Base-by-base conservation (phyloP, 1,284 basidiomycete species). In the Tilletiaria anomala region DNA sequence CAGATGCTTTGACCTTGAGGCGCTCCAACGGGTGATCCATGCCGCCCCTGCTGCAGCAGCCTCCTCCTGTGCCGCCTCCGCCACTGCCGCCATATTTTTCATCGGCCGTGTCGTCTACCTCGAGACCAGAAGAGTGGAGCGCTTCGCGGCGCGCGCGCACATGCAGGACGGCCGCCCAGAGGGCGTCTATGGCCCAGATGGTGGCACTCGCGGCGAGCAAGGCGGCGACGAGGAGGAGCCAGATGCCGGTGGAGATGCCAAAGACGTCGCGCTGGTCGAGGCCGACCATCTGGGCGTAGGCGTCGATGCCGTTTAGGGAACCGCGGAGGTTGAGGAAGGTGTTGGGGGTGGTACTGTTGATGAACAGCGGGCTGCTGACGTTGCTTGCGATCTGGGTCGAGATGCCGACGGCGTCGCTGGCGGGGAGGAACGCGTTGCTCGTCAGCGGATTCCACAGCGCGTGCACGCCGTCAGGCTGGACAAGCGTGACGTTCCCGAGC, bases 231-330 rank as follows among this genome's bases (percentile, higher is more conserved):
- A 94, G 79, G 37, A 76, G 73, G 34, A 91, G 73, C 72, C 91
- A 94, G 41, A 94, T 70, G 29, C 79, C 71, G 8, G 89, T 70
- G 63, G 83, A 88, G 17, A 80, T 80, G 17, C 78, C 78, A 57
- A 89, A 97, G 14, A 94, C 72, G 61, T 91, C 83, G 56, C 79
- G 73, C 2, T 82, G 79, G 4, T 78, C 75, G 1, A 96, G 62
- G 16, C 89, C 91, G 22, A 91, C 70, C 14, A 82, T 73, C 47
- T 77, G 77, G 0, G 84, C 82, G 56, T 83, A 84, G 0, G 80
- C 78, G n/a, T 75, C 72, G 32, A 91, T 78, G 2, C 86, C 86
- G 10, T 69, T 59, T 2, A 40, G 23, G 8, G 58, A 51, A 3
- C 47, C 45, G 17, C 61, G 50, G 45, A 72, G 61, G 16, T 73